Conservation (phyloP, 176 grass and related monocot genomes). For the Oryza officinalis region DNA sequence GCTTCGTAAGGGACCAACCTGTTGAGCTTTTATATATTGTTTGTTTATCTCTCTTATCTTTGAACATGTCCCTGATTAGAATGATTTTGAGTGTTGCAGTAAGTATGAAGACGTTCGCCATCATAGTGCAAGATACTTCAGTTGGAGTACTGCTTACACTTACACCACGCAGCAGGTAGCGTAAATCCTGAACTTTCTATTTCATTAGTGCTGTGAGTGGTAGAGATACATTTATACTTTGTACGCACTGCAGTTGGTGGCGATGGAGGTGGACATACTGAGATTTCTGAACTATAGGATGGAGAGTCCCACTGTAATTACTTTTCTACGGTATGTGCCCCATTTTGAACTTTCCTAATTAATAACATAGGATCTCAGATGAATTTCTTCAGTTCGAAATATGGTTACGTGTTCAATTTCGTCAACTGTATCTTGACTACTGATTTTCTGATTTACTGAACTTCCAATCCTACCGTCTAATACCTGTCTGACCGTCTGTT, state of each 20-base stretch:
- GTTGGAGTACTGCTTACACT: constrained; percentile 40
- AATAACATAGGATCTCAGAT: neutral
- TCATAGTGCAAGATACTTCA: constrained; percentile 35
- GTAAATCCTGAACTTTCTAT: constrained; percentile 2
- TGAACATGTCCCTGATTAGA: neutral
- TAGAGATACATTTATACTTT: constrained; percentile 4
- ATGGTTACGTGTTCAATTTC: neutral
- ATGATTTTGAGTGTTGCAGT: constrained; percentile 39
- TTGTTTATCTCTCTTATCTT: constrained; percentile 1
- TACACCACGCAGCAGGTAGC: constrained; percentile 57
- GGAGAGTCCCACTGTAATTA: constrained; percentile 53
- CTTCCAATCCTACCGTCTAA: neutral
- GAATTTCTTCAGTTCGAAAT: neutral
- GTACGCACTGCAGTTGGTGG: constrained; percentile 46
- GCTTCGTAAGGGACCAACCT: constrained; percentile 49
- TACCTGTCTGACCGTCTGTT: constrained; percentile 12
- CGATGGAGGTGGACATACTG: constrained; percentile 60
- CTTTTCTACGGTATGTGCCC: constrained; percentile 45
- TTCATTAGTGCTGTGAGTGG: neutral
- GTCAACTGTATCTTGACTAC: neutral
- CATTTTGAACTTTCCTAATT: neutral
- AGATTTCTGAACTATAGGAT: constrained; percentile 50
- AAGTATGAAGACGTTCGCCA: constrained; percentile 60
- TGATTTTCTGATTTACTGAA: neutral
- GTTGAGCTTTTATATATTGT: constrained; percentile 2